A percentile compares a stretch with the other conserved stretches of the same genome.
Conservation (phyloP, 2,329 filamentous ascomycete genomes). For the Paecilomyces dactylethromorphus region DNA sequence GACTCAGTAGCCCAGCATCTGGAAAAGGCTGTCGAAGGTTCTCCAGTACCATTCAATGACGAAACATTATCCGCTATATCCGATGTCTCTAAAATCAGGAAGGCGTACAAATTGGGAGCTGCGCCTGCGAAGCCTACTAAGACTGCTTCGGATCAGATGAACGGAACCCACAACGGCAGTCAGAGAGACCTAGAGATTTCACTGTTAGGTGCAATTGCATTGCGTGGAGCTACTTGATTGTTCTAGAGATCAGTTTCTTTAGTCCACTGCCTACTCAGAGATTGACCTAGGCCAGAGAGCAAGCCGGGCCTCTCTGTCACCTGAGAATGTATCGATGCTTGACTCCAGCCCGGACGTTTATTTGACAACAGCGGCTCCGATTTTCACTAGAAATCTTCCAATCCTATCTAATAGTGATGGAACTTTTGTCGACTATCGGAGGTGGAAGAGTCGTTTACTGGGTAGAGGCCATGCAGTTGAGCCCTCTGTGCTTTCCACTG, state of each 20-base stretch:
- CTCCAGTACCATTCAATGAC: constrained; percentile 54
- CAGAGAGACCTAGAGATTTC: constrained; percentile 53
- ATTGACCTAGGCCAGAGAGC: not conserved
- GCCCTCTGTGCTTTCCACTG: not conserved
- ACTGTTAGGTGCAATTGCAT: constrained; percentile 69
- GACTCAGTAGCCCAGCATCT: constrained; percentile 57
- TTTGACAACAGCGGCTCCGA: not conserved
- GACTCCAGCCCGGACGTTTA: not conserved
- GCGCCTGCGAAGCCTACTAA: constrained; percentile 36
- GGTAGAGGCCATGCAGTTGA: not conserved
- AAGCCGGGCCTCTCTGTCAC: not conserved
- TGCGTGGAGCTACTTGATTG: constrained; percentile 52
- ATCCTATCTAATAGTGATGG: not conserved
- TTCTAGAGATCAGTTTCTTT: not conserved
- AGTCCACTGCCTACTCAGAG: not conserved
- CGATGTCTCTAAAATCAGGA: constrained; percentile 66
- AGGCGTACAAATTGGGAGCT: constrained; percentile 77
- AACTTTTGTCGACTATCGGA: not conserved
- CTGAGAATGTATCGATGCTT: not conserved
- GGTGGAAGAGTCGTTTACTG: not conserved
- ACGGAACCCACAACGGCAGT: constrained; percentile 15
- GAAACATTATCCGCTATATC: constrained; percentile 52
- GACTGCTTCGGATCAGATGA: constrained; percentile 5
- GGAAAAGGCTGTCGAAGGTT: constrained; percentile 54
- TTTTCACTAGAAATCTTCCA: not conserved